Conservation (phyloP, 257 asterid species). For the Capsicum pubescens region DNA sequence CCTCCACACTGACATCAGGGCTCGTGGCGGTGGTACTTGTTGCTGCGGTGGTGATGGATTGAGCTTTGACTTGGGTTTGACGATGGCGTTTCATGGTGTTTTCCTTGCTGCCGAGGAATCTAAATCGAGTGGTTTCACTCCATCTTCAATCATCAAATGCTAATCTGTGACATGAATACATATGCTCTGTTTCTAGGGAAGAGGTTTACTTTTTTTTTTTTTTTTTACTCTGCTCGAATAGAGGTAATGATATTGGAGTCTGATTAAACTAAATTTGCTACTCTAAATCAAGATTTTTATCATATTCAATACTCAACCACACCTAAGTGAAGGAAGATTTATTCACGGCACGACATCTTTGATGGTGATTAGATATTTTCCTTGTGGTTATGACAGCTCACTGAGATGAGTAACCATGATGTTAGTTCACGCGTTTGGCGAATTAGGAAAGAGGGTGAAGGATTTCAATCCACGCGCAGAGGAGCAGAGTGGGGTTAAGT, state of each 20-base stretch:
- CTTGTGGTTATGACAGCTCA: neutral
- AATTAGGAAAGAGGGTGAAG: neutral
- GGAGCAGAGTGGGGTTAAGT: neutral
- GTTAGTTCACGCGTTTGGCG: neutral
- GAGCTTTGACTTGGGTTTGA: slow-evolving; percentile 34
- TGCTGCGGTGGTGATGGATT: slow-evolving; percentile 26
- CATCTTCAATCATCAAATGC: neutral
- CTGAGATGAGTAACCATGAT: neutral
- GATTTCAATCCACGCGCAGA: neutral
- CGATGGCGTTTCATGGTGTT: slow-evolving; percentile 10
- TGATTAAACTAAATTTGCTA: too few relatives aligned
- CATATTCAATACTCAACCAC: too few relatives aligned
- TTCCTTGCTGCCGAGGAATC: slow-evolving; percentile 29
- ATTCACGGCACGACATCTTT: too few relatives aligned
- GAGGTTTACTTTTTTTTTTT: too few relatives aligned
- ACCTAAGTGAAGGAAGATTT: too few relatives aligned
- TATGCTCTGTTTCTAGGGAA: neutral
- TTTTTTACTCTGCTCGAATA: too few relatives aligned
- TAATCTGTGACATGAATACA: neutral
- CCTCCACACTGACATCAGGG: slow-evolving; percentile 5
- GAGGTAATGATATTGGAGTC: too few relatives aligned
- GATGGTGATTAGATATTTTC: neutral
- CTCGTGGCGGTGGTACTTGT: slow-evolving; percentile 28
- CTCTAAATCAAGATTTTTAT: too few relatives aligned
- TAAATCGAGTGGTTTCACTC: too few relatives aligned